Conservation (phyloP, 225 moss, liverwort and hornwort species). For the Asterella californica region DNA sequence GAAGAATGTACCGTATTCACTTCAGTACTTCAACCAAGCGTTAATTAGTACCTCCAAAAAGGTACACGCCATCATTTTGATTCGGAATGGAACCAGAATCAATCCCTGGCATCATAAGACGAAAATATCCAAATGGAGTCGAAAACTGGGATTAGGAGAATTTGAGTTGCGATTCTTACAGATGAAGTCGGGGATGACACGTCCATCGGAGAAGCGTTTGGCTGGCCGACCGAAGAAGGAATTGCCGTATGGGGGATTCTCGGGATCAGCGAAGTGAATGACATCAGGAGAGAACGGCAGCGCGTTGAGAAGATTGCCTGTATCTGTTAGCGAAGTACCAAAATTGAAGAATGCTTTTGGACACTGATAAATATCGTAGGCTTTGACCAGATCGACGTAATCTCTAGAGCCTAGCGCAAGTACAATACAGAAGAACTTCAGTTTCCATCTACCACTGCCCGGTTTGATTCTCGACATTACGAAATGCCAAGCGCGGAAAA, state of each 20-base stretch:
- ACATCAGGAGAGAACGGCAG: conserved; percentile 18
- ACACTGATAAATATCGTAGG: background rate
- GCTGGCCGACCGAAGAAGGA: conserved; percentile 30
- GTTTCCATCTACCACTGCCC: background rate
- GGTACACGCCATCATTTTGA: background rate
- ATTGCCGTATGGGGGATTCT: conserved; percentile 30
- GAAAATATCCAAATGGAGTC: background rate
- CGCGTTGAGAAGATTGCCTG: conserved; percentile 12
- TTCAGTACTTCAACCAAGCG: background rate
- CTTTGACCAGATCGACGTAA: background rate
- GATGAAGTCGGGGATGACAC: conserved; percentile 34
- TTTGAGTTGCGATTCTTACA: conserved; percentile 14
- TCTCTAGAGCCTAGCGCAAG: background rate
- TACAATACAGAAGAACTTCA: background rate
- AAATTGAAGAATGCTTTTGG: conserved; percentile 26
- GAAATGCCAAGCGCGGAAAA: too few relatives aligned
- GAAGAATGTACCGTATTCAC: background rate
- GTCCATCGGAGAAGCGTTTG: conserved; percentile 39
- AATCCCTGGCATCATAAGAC: background rate
- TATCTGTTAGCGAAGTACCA: conserved; percentile 24
- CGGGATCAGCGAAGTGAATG: conserved; percentile 7
- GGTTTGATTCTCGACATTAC: background rate
- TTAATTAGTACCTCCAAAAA: background rate
- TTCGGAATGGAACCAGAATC: background rate
- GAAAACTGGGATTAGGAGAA: too few relatives aligned